A percentile compares a stretch with the other conserved stretches of the same genome.
Evolutionary conservation across 345 rosid genomes (phyloP).

Genomic region (Eucalyptus camaldulensis): DNA sequence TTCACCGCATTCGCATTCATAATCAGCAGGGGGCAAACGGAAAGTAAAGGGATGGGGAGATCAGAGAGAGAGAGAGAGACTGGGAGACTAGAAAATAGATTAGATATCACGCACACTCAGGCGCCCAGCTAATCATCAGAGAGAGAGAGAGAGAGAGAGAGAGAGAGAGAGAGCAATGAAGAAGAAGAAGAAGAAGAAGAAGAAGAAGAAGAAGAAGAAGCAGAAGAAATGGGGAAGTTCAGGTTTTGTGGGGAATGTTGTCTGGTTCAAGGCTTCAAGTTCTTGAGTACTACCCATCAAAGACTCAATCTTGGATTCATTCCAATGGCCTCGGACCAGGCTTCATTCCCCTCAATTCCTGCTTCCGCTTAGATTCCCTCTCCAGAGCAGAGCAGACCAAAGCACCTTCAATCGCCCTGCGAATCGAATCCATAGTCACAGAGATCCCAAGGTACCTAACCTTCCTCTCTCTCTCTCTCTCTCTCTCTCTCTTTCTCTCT

Average conservation of each 20-base stretch:
- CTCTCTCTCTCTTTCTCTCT: neutral
- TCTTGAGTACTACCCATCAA: neutral
- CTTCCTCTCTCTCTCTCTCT: neutral
- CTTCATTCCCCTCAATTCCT: constrained; percentile 72
- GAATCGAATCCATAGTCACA: neutral
- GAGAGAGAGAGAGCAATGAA: neutral
- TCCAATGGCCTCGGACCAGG: constrained; percentile 62
- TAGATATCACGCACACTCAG: neutral
- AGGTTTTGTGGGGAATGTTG: constrained; percentile 3
- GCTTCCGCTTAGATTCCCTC: neutral
- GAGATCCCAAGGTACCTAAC: neutral
- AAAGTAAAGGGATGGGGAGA: neutral
- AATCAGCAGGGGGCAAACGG: neutral
- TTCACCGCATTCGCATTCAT: neutral
- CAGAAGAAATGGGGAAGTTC: neutral
- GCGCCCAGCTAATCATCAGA: neutral
- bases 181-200: neutral
- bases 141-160: neutral
- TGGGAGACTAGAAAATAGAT: neutral
- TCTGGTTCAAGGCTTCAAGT: neutral
- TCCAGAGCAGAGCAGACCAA: neutral
- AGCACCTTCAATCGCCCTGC: neutral
- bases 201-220: neutral
- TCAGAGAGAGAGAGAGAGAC: neutral
- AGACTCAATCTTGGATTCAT: neutral